Evolutionary conservation across 1,284 basidiomycete species (phyloP).

Genomic region (Malassezia sympodialis): DNA sequence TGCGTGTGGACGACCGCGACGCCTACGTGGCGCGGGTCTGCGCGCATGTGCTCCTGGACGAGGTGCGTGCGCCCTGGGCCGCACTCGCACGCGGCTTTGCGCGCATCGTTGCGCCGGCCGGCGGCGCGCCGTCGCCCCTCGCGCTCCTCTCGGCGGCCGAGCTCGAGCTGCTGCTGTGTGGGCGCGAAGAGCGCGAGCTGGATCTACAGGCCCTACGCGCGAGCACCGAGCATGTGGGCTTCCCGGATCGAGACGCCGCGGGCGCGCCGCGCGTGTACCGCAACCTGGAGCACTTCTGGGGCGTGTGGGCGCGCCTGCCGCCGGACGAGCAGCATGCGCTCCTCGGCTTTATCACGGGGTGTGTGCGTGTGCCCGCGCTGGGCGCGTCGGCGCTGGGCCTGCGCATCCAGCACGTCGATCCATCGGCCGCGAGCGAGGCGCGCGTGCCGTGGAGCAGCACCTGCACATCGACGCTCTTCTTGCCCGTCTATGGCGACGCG

Average conservation of each 20-base stretch:
- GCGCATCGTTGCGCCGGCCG: conserved; percentile 11
- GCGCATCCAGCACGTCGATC: conserved; percentile 25
- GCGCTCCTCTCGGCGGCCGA: conserved; percentile 5
- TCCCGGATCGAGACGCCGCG: conserved; percentile 5
- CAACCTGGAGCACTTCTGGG: conserved; percentile 22
- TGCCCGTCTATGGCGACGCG: conserved; percentile 20
- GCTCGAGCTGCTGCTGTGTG: conserved; percentile 7
- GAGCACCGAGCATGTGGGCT: conserved; percentile 17
- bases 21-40: conserved; percentile 12
- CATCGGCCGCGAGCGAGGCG: not conserved
- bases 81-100: conserved; percentile 19
- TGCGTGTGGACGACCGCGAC: not conserved
- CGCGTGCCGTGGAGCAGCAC: conserved; percentile 34
- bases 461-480: conserved; percentile 31
- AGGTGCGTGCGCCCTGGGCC: conserved; percentile 8
- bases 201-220: conserved; percentile 21
- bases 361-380: conserved; percentile 23
- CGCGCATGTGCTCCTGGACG: not conserved
- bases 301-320: conserved; percentile 16
- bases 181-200: conserved; percentile 16
- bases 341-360: conserved; percentile 36
- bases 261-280: not conserved
- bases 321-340: conserved; percentile 21
- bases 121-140: conserved; percentile 12
- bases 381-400: conserved; percentile 24